Evolutionary conservation across 2,329 filamentous ascomycete genomes (phyloP).

Genomic region (Graphium sp.): DNA sequence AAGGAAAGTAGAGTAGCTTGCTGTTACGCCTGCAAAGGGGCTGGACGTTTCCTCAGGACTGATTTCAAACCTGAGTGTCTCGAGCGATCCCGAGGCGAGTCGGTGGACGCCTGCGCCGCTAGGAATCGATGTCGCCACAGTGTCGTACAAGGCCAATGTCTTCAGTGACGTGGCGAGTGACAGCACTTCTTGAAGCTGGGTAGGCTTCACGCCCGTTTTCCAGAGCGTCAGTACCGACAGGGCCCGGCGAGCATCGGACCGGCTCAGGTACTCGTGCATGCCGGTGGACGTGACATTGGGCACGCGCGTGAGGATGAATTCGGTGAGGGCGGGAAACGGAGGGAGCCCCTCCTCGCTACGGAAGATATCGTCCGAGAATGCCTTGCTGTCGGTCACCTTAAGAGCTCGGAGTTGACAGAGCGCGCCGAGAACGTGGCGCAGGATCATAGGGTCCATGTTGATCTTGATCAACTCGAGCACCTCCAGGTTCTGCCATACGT

Average conservation of each 20-base stretch:
- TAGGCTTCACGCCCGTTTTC: conserved; percentile 51
- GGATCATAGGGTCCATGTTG: conserved; percentile 49
- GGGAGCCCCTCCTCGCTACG: conserved; percentile 47
- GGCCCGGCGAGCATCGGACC: conserved; percentile 37
- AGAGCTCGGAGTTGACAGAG: conserved; percentile 55
- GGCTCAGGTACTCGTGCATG: conserved; percentile 49
- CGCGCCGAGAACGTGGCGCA: conserved; percentile 54
- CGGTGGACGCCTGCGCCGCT: conserved; percentile 33
- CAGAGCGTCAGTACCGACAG: conserved; percentile 55
- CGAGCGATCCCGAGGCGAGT: conserved; percentile 51
- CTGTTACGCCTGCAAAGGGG: conserved; percentile 35
- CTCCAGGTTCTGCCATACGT: conserved; percentile 53
- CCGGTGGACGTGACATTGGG: conserved; percentile 58
- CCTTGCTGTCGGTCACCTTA: conserved; percentile 52
- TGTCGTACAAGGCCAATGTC: conserved; percentile 35
- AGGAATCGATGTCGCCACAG: conserved; percentile 31
- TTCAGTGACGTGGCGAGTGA: conserved; percentile 37
- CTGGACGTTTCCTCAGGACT: conserved; percentile 39
- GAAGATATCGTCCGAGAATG: conserved; percentile 66
- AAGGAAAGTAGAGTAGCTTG: conserved; percentile 70
- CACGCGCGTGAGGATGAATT: conserved; percentile 55
- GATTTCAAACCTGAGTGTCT: conserved; percentile 71
- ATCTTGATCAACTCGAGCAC: conserved; percentile 54
- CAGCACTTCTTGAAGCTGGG: conserved; percentile 43
- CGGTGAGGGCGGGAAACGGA: conserved; percentile 57